Evolutionary conservation across 2,329 filamentous ascomycete species (phyloP).

Genomic region (Colletotrichum karsti): DNA sequence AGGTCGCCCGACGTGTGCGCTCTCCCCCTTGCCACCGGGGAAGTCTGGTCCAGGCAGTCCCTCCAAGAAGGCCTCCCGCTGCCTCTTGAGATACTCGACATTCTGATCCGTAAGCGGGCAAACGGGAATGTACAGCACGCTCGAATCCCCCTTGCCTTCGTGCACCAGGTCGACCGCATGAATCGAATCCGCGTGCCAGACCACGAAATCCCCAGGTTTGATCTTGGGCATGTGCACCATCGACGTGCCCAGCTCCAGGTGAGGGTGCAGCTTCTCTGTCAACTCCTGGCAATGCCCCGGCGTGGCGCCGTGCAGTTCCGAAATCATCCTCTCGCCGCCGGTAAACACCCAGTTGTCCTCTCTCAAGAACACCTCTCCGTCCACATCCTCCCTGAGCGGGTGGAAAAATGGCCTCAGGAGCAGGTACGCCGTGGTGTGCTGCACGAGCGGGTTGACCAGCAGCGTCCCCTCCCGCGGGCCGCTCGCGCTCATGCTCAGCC

Average conservation of each 20-base stretch:
- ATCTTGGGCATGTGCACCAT: conserved; percentile 79
- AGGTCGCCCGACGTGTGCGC: conserved; percentile 57
- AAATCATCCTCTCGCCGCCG: conserved; percentile 52
- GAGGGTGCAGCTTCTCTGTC: conserved; percentile 70
- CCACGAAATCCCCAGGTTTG: conserved; percentile 78
- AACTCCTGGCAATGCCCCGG: conserved; percentile 77
- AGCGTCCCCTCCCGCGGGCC: conserved; percentile 81
- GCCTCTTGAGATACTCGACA: conserved; percentile 73
- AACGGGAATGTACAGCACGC: conserved; percentile 88
- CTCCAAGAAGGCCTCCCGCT: conserved; percentile 74
- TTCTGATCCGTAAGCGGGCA: conserved; percentile 83
- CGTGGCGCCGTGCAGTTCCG: conserved; percentile 74
- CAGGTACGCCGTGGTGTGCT: conserved; percentile 80
- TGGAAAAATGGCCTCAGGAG: conserved; percentile 87
- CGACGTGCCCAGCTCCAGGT: conserved; percentile 70
- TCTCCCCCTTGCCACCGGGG: conserved; percentile 75
- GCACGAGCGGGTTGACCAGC: conserved; percentile 81
- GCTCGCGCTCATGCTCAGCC: conserved; percentile 81
- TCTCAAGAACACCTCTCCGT: conserved; percentile 50
- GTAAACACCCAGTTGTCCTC: conserved; percentile 69
- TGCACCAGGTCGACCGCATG: conserved; percentile 88
- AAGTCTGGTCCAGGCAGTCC: conserved; percentile 78
- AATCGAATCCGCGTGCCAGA: conserved; percentile 85
- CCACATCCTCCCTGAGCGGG: conserved; percentile 36
- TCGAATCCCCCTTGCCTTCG: conserved; percentile 75